phyloP scores from a whole-genome alignment of 2,329 filamentous ascomycete species.

The Xylariaceae sp. region DNA sequence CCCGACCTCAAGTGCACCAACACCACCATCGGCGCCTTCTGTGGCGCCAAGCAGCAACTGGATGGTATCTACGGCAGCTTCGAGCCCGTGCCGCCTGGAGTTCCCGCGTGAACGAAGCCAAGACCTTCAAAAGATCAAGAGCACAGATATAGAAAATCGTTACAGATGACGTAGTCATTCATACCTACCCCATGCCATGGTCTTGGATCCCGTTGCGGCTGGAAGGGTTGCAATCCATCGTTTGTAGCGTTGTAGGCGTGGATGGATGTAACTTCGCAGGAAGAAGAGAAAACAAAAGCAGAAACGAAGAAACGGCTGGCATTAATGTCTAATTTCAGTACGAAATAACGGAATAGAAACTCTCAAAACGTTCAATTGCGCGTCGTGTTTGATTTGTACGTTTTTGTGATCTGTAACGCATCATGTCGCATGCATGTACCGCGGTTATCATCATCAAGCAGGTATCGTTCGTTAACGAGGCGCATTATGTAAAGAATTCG shows the following conservation, averaged over 20 bases:
- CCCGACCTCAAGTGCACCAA: constrained; percentile 25
- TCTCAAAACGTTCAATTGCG: too few relatives aligned
- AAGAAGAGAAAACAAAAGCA: too few relatives aligned
- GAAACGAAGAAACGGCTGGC: too few relatives aligned
- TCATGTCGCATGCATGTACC: not conserved
- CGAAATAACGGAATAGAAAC: too few relatives aligned
- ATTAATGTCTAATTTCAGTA: too few relatives aligned
- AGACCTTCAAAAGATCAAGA: constrained; percentile 3
- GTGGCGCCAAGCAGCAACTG: constrained; percentile 20
- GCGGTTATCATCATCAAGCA: not conserved
- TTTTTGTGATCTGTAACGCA: not conserved
- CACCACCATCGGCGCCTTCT: constrained; percentile 21
- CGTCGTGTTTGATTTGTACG: not conserved
- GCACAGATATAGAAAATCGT: not conserved
- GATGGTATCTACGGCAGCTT: constrained; percentile 25
- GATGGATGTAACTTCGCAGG: too few relatives aligned
- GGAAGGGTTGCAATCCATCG: too few relatives aligned
- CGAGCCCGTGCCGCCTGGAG: constrained; percentile 19
- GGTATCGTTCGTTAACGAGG: not conserved
- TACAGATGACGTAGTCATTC: not conserved
- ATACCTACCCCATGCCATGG: not conserved
- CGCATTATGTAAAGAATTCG: not conserved
- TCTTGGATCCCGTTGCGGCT: too few relatives aligned
- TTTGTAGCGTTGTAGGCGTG: too few relatives aligned
- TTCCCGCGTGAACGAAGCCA: constrained; percentile 10